Conservation (phyloP, 371 early-diverging fungal genomes). For the Mucor velutinosus region DNA sequence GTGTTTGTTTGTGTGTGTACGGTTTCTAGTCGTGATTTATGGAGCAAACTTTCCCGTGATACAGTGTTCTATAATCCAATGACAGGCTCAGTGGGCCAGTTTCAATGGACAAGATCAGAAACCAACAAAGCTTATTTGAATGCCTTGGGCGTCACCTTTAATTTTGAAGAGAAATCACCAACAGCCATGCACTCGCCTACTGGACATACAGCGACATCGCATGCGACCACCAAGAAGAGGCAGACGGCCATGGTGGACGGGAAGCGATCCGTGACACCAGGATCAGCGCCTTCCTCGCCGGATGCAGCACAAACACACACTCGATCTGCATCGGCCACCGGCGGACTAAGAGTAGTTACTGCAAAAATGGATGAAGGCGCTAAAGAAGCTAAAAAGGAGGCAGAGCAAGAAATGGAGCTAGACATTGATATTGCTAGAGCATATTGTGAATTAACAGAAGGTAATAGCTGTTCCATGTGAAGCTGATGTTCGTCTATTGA, state of each 20-base stretch:
- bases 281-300: background rate
- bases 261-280: background rate
- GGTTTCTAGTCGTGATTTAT: slow-evolving; percentile 39
- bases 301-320: slow-evolving; percentile 6
- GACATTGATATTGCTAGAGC: slow-evolving; percentile 57
- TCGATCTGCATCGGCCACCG: slow-evolving; percentile 22
- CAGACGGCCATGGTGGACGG: slow-evolving; percentile 6
- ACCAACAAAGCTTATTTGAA: slow-evolving; percentile 48
- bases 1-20: too few relatives aligned
- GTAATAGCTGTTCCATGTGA: slow-evolving; percentile 14
- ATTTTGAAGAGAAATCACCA: slow-evolving; percentile 15
- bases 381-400: slow-evolving; percentile 22
- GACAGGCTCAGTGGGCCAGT: slow-evolving; percentile 53
- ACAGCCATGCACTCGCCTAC: background rate
- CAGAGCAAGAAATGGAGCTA: slow-evolving; percentile 47
- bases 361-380: slow-evolving; percentile 21
- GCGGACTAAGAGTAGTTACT: slow-evolving; percentile 16
- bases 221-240: slow-evolving; percentile 14
- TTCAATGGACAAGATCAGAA: slow-evolving; percentile 58
- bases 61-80: slow-evolving; percentile 55
- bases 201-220: background rate
- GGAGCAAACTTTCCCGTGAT: slow-evolving; percentile 51
- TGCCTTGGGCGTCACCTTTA: slow-evolving; percentile 51
- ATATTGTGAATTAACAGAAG: slow-evolving; percentile 56
- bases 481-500: background rate